Evolutionary conservation across 257 asterid genomes (phyloP).

Genomic region (Avicennia marina): DNA sequence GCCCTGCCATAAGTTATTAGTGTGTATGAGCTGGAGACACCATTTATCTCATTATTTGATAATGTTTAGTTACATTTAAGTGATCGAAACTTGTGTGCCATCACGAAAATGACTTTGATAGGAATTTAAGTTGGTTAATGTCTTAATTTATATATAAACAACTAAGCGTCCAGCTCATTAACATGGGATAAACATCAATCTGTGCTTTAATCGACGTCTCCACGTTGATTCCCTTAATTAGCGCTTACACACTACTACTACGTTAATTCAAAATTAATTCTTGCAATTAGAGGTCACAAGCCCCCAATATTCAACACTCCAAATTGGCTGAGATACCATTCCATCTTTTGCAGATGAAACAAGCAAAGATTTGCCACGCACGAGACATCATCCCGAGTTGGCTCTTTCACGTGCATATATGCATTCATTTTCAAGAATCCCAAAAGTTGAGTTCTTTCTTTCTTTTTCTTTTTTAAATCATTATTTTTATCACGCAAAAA

Average conservation of each 20-base stretch:
- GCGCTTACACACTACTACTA: neutral
- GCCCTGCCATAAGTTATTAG: neutral
- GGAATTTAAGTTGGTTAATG: slow-evolving; percentile 2
- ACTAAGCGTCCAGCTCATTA: slow-evolving; percentile 25
- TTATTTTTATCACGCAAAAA: slow-evolving; percentile 30
- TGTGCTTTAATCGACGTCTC: too few species aligned
- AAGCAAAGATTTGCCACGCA: too few species aligned
- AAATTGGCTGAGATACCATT: too few species aligned
- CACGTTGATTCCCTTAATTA: slow-evolving; percentile 20
- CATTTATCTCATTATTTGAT: neutral
- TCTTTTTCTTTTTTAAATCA: too few species aligned
- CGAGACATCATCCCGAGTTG: slow-evolving; percentile 6
- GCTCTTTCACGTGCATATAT: neutral
- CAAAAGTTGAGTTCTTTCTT: slow-evolving; percentile 7
- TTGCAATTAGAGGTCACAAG: too few species aligned
- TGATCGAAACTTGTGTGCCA: slow-evolving; percentile 6
- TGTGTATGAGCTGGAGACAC: too few species aligned
- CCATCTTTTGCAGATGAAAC: too few species aligned
- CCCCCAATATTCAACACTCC: too few species aligned
- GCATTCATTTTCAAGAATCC: slow-evolving; percentile 18
- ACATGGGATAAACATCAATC: slow-evolving; percentile 4
- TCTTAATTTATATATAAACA: neutral
- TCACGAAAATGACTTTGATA: slow-evolving; percentile 8
- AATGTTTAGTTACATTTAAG: neutral
- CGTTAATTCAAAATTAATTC: too few species aligned